These are phyloP conservation scores for Auricularia cornea DNA, from an alignment of 768 basidiomycete species.

Conservation along the genomic window DNA sequence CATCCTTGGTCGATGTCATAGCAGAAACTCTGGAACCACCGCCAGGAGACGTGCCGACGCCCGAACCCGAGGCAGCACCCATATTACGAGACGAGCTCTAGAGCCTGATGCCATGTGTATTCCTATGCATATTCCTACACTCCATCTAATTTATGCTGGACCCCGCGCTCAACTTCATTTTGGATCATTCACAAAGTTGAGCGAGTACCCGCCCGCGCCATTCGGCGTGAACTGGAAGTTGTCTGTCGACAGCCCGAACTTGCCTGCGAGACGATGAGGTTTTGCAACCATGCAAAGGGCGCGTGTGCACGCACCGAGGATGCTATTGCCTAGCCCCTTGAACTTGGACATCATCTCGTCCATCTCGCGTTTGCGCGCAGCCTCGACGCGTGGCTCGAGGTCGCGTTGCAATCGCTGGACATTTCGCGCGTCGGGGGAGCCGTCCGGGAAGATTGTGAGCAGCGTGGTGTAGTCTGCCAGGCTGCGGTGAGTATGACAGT, in stretches of 20 bases:
- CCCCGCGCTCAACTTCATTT: no score
- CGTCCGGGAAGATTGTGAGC: constrained; percentile 50
- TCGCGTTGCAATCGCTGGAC: constrained; percentile 40
- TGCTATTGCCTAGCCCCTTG: constrained; percentile 84
- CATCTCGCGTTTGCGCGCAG: constrained; percentile 78
- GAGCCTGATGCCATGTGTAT: no score
- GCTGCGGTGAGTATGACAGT: not conserved
- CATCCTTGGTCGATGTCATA: not conserved
- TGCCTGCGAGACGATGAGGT: constrained; percentile 45
- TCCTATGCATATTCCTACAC: no score
- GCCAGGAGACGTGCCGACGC: not conserved
- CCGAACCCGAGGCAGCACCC: not conserved
- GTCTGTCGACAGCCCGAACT: constrained; percentile 90
- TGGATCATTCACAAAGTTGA: constrained; percentile 54
- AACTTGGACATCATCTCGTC: constrained; percentile 88
- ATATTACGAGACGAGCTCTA: not conserved
- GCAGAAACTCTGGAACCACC: not conserved
- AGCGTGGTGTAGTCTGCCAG: constrained; percentile 68
- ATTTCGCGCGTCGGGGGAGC: constrained; percentile 41
- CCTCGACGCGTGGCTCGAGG: constrained; percentile 62
- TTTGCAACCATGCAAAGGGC: not conserved
- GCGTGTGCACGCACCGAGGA: constrained; percentile 52
- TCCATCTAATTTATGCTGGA: no score
- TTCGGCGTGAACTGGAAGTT: constrained; percentile 97
- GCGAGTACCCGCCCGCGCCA: constrained; percentile 89